Conservation (phyloP, 1,139 yeast species). For the Suhomyces choctaworum region DNA sequence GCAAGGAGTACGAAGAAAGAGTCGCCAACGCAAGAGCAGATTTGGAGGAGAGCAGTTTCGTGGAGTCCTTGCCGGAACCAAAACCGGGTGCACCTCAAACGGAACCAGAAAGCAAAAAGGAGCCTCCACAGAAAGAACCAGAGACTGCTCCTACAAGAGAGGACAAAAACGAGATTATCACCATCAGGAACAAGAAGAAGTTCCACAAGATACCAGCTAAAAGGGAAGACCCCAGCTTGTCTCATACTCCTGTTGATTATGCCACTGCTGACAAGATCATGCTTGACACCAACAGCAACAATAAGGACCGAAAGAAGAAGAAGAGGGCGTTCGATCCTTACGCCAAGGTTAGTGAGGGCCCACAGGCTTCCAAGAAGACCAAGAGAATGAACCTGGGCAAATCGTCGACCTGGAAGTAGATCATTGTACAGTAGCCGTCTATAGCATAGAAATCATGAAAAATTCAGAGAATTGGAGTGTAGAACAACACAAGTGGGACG, state of each 20-base stretch:
- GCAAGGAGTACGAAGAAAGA: slow-evolving; percentile 20
- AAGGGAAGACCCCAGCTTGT: slow-evolving; percentile 8
- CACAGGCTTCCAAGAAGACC: slow-evolving; percentile 49
- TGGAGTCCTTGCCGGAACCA: slow-evolving; percentile 12
- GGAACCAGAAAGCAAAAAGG: neutral
- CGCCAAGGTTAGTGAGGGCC: slow-evolving; percentile 46
- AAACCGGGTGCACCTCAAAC: slow-evolving; percentile 9
- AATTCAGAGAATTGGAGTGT: no score
- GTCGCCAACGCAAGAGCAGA: slow-evolving; percentile 19
- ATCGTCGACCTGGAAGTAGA: slow-evolving; percentile 50
- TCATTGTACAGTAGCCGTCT: no score
- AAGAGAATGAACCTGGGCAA: slow-evolving; percentile 45
- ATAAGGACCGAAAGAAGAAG: slow-evolving; percentile 25
- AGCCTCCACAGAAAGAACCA: slow-evolving; percentile 7
- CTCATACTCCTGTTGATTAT: slow-evolving; percentile 45
- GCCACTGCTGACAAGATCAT: slow-evolving; percentile 50
- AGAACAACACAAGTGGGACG: no score
- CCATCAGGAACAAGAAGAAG: slow-evolving; percentile 43
- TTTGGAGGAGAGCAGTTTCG: slow-evolving; percentile 21
- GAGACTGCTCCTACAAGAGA: slow-evolving; percentile 3
- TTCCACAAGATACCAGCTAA: slow-evolving; percentile 14
- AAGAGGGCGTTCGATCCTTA: slow-evolving; percentile 66
- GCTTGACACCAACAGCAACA: slow-evolving; percentile 24
- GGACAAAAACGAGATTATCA: slow-evolving; percentile 55
- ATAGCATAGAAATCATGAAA: no score